These are phyloP conservation scores for Cadophora gregata DNA, from an alignment of 2,329 filamentous ascomycete genomes.

Conservation along the genomic window DNA sequence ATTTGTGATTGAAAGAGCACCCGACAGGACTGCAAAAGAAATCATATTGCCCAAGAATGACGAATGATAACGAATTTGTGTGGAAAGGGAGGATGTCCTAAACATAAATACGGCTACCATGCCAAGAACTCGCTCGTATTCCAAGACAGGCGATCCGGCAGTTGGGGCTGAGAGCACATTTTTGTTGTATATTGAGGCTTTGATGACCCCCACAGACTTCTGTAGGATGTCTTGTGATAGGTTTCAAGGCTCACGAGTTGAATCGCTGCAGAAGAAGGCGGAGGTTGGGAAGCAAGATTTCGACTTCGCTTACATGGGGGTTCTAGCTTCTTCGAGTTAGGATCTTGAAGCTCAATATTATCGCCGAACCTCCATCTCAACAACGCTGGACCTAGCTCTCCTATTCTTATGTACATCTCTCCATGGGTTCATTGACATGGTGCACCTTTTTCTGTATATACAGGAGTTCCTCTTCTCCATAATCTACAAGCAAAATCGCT, in stretches of 20 bases:
- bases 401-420: neutral
- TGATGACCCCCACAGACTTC: conserved; percentile 1
- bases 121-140: conserved; percentile 1
- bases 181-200: neutral
- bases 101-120: neutral
- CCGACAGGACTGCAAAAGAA: neutral
- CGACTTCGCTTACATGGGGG: neutral
- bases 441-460: neutral
- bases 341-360: neutral
- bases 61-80: neutral
- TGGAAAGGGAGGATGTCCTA: neutral
- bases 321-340: neutral
- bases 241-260: conserved; percentile 4
- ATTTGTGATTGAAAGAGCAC: conserved; percentile 3
- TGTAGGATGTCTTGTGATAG: conserved; percentile 1
- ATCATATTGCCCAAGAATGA: neutral
- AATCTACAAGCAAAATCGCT: neutral
- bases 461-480: neutral
- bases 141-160: neutral
- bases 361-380: neutral
- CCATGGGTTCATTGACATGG: neutral
- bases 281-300: neutral
- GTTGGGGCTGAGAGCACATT: neutral
- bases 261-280: neutral
- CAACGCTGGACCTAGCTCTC: neutral